A percentile compares a stretch with the other conserved stretches of the same genome.
phyloP scores from a whole-genome alignment of 2,329 filamentous ascomycete species.

The Fusarium sp. region DNA sequence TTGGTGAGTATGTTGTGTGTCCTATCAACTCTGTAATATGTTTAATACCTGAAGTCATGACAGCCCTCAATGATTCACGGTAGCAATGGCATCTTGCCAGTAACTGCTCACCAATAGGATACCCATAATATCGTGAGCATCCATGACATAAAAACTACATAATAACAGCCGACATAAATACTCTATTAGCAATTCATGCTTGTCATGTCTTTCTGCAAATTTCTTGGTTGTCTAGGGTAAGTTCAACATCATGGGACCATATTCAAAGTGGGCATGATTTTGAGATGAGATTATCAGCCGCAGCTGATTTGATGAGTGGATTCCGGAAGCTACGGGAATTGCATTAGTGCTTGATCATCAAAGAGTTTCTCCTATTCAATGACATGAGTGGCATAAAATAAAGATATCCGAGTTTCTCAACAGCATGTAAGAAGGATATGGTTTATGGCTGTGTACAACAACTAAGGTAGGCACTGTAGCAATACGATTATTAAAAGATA shows the following conservation, averaged over 20 bases:
- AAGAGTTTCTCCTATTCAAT: not conserved
- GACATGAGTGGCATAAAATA: conserved; percentile 8
- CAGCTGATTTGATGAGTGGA: conserved; percentile 31
- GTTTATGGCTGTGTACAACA: not conserved
- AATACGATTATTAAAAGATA: not conserved
- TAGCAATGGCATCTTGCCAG: too few species aligned
- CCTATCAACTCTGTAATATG: too few species aligned
- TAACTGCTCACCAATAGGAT: not conserved
- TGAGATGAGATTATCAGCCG: conserved; percentile 24
- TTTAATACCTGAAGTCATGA: too few species aligned
- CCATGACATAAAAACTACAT: fast-evolving
- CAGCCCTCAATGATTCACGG: too few species aligned
- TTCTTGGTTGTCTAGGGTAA: conserved; percentile 14
- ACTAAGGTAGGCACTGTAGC: not conserved
- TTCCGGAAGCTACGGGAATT: conserved; percentile 33
- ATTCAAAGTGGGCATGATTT: conserved; percentile 10
- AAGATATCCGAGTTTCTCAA: not conserved
- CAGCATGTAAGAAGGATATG: not conserved
- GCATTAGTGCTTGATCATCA: not conserved
- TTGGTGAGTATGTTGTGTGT: too few species aligned
- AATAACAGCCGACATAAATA: not conserved
- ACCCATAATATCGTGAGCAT: fast-evolving
- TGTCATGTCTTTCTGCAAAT: not conserved
- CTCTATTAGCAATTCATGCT: not conserved
- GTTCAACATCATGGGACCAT: conserved; percentile 7